Evolutionary conservation across 371 early-diverging fungal species (phyloP), one percentile per base, ranked within the genome.

Genomic region (Mucor racemosus): DNA sequence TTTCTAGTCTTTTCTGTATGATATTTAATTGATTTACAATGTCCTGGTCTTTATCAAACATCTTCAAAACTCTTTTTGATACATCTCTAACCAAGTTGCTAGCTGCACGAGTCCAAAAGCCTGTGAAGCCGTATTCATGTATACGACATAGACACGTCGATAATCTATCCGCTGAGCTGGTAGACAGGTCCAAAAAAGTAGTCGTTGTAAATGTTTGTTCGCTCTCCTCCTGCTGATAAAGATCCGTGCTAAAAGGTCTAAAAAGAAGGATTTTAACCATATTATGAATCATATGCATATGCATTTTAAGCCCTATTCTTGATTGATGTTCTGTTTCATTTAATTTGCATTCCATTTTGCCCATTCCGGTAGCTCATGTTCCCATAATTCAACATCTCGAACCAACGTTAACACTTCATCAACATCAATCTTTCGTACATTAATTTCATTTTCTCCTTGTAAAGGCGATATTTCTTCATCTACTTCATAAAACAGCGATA

Each of bases 151-250:
- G 34, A 53, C 82, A 81, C 7, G 19, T 57, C 4, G 67, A 54
- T 8, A 79, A 38, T 41, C 74, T 61, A 59, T 76, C 71, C 6
- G 77, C 73, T 14, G 82, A 59, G 5, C 56, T 44, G 15, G 73
- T 58, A 0, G 82, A 82, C 55, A 82, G 38, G 46, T 82, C 82
- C 36, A 82, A 65, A 72, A 82, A 82, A 0, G 78, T 79, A 2
- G 80, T 76, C 36, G 71, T 67, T 10, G 82, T 82, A 26, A 75
- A 68, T 10, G 82, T 82, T 39, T 82, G 82, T 44, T 76, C 69
- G 9, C 35, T 36, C 6, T 50, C 50, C 17, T 58, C 57, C 26
- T 50, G 54, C 44, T 62, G 56, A n/a, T 33, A 31, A 13, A 57
- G 40, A 14, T 69, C 66, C 6, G 64, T 73, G 40, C 71, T 71